A percentile compares a stretch with the other conserved stretches of the same genome.
phyloP scores from a whole-genome alignment of 495 filamentous ascomycete genomes.

The Lophiotrema nucula region DNA sequence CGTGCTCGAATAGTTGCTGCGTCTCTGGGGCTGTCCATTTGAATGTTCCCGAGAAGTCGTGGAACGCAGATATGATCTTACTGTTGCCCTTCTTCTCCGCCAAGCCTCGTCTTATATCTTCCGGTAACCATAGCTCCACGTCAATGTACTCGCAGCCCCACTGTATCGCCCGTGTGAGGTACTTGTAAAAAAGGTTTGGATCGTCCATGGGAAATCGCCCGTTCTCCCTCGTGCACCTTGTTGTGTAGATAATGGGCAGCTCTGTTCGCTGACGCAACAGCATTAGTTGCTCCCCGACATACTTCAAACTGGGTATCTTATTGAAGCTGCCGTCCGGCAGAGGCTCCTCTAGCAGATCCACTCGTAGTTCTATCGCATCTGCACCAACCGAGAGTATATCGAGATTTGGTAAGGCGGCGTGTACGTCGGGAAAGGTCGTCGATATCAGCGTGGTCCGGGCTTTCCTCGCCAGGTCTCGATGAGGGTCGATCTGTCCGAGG shows the following conservation, averaged over 20 bases:
- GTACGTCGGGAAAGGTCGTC: slow-evolving; percentile 82
- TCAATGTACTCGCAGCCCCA: slow-evolving; percentile 89
- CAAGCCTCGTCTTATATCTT: slow-evolving; percentile 65
- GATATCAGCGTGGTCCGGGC: slow-evolving; percentile 78
- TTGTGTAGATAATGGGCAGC: slow-evolving; percentile 83
- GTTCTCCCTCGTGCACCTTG: slow-evolving; percentile 74
- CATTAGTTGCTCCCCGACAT: slow-evolving; percentile 84
- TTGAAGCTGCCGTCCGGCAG: slow-evolving; percentile 54
- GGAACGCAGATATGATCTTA: slow-evolving; percentile 81
- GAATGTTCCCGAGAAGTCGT: slow-evolving; percentile 80
- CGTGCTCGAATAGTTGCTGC: slow-evolving; percentile 65
- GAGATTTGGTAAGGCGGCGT: slow-evolving; percentile 76
- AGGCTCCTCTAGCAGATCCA: slow-evolving; percentile 78
- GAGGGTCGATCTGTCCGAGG: slow-evolving; percentile 70
- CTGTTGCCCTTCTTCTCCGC: slow-evolving; percentile 69
- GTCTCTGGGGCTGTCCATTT: slow-evolving; percentile 74
- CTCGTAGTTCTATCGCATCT: slow-evolving; percentile 79
- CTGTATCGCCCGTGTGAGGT: slow-evolving; percentile 73
- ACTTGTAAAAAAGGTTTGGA: slow-evolving; percentile 68
- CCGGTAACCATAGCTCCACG: slow-evolving; percentile 81
- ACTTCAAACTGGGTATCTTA: slow-evolving; percentile 70
- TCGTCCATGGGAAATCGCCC: slow-evolving; percentile 81
- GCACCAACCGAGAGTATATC: slow-evolving; percentile 82
- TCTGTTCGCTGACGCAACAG: slow-evolving; percentile 76
- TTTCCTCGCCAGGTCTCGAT: slow-evolving; percentile 72